Evolutionary conservation across 1,284 basidiomycete species (phyloP), one percentile per base, ranked within the genome.

Genomic region (Mixia osmundae): DNA sequence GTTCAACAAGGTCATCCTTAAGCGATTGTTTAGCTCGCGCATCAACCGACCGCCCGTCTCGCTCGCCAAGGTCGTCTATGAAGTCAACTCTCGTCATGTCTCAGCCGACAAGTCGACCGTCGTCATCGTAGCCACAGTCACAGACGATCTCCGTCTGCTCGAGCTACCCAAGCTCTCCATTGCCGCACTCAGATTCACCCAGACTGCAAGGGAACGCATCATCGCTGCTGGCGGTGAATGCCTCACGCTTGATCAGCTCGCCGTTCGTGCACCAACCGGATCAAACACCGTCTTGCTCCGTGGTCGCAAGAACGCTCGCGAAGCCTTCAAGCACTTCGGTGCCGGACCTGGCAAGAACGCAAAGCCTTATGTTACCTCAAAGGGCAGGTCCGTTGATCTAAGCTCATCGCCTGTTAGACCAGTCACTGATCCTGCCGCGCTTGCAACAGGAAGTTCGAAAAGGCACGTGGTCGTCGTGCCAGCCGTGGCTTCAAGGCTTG

Each of bases 1-100:
- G 50, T 99, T 99, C 68, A 99, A 99, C 79, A 83, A 89, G 73
- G 78, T 73, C 55, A 67, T 99, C 62, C 82, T 99, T 55, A 80
- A 76, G 62, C 78, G 89, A 44, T 74, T 97, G 45, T 97, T 85
- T 69, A 76, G 87, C 62, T 85, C 79, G 58, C 85, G 87, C 69
- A 73, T 71, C 70, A 97, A 97, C 72, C 80, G 83, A 48, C 83
- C 91, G 37, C 91, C 91, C 41, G 64, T 97, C 48, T 95, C 89
- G 52, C 67, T 94, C 52, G 91, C 83, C 44, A 70, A 76, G 55
- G 78, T 91, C 53, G 42, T 50, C 16, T 43, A 50, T 19, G 47
- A 50, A 39, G 61, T 72, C 46, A 80, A 73, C 61, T 74, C 83
- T 60, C 79, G 78, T 37, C 57, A 65, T 41, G 68, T 71, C 39